Percentiles rank a stretch among this genome's conserved stretches.
Evolutionary conservation across 768 basidiomycete species (phyloP).

Genomic region (Arthromyces matolae): DNA sequence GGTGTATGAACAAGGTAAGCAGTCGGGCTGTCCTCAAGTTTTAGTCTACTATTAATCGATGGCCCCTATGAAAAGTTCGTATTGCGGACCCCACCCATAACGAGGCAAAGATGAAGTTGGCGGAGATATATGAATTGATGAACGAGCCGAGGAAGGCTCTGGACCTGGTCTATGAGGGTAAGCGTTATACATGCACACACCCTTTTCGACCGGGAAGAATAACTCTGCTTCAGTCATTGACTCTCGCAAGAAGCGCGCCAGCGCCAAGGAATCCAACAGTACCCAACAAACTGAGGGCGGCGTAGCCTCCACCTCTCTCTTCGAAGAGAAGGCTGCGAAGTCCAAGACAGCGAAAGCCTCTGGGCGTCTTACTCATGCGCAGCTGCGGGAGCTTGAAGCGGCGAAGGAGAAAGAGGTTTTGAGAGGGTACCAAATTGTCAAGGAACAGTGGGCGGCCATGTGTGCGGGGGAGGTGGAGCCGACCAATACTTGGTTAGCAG

Average conservation of each 20-base stretch:
- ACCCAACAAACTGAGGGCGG: conserved; percentile 16
- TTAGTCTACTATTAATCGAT: no score
- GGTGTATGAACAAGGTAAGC: conserved; percentile 76
- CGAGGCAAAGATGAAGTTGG: conserved; percentile 86
- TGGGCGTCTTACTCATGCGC: conserved; percentile 52
- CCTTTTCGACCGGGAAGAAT: background rate
- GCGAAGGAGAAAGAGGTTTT: conserved; percentile 64
- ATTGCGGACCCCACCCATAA: conserved; percentile 69
- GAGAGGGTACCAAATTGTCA: conserved; percentile 54
- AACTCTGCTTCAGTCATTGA: conserved; percentile 49
- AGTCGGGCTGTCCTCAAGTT: background rate
- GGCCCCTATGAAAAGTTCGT: no score
- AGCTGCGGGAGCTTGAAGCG: conserved; percentile 59
- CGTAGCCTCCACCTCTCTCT: conserved; percentile 46
- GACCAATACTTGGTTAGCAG: conserved; percentile 71
- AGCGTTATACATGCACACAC: background rate
- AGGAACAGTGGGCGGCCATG: conserved; percentile 61
- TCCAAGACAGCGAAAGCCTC: conserved; percentile 26
- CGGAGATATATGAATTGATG: conserved; percentile 83
- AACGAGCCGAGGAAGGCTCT: conserved; percentile 80
- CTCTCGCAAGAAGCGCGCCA: conserved; percentile 48
- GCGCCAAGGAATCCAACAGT: conserved; percentile 24
- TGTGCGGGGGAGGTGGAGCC: conserved; percentile 42
- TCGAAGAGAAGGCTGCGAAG: conserved; percentile 46
- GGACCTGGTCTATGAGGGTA: conserved; percentile 81